phyloP scores from a whole-genome alignment of 2,329 filamentous ascomycete species.

The Zymoseptoria brevis region DNA sequence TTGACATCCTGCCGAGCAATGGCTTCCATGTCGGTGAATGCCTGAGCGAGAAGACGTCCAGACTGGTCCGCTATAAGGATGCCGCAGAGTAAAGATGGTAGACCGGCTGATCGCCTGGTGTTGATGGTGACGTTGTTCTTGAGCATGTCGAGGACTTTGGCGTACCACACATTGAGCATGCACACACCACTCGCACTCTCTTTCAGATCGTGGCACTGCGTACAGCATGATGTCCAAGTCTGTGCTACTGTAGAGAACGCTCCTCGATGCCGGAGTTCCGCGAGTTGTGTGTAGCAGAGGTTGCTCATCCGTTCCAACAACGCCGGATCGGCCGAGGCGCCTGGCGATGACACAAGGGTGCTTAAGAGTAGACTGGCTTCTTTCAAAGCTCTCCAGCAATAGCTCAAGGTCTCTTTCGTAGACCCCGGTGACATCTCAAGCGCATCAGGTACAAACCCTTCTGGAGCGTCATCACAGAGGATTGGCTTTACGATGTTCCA shows the following conservation, averaged over 20 bases:
- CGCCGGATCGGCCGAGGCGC: background rate
- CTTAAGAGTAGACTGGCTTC: slow-evolving; percentile 64
- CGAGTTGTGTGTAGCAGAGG: slow-evolving; percentile 73
- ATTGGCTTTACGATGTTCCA: slow-evolving; percentile 71
- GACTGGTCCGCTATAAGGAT: slow-evolving; percentile 61
- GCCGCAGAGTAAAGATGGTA: slow-evolving; percentile 78
- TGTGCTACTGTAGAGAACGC: slow-evolving; percentile 89
- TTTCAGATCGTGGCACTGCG: slow-evolving; percentile 45
- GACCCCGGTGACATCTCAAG: slow-evolving; percentile 64
- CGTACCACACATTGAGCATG: slow-evolving; percentile 63
- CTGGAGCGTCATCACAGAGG: slow-evolving; percentile 88
- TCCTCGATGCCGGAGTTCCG: slow-evolving; percentile 76
- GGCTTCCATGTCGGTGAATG: slow-evolving; percentile 54
- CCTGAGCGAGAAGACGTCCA: slow-evolving; percentile 51
- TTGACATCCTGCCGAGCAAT: slow-evolving; percentile 42
- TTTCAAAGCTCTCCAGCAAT: slow-evolving; percentile 90
- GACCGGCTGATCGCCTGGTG: slow-evolving; percentile 83
- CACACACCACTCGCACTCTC: slow-evolving; percentile 34
- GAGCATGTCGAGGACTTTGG: slow-evolving; percentile 22
- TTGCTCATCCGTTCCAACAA: slow-evolving; percentile 27
- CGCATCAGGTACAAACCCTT: slow-evolving; percentile 74
- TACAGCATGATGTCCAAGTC: slow-evolving; percentile 78
- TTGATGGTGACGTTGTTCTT: slow-evolving; percentile 64
- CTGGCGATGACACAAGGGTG: slow-evolving; percentile 3
- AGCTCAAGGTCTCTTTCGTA: slow-evolving; percentile 85